These are phyloP conservation scores for Pythium pectinolyticum DNA, from an alignment of 352 stramenopile species.

Conservation along the genomic window DNA sequence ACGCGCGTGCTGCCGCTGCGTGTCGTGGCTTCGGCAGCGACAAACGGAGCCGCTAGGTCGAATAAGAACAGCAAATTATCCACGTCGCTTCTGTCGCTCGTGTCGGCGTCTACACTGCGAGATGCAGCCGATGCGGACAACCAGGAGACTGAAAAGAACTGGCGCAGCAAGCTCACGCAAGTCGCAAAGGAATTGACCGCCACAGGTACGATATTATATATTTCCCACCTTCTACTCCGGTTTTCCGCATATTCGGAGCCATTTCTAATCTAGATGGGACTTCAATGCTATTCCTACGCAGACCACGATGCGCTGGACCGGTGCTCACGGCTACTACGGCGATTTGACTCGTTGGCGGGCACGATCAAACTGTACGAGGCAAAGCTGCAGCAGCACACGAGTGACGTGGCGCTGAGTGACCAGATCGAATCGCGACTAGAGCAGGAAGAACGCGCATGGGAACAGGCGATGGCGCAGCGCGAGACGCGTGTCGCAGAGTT, in stretches of 20 bases:
- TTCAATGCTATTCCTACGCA: background rate
- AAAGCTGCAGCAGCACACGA: constrained; percentile 32
- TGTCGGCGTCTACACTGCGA: constrained; percentile 11
- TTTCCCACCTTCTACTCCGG: no score
- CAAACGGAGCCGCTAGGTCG: background rate
- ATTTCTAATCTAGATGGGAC: background rate
- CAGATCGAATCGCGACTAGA: constrained; percentile 58
- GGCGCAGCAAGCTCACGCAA: constrained; percentile 11
- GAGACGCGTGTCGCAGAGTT: constrained; percentile 47
- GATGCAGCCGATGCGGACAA: background rate
- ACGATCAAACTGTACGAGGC: constrained; percentile 39
- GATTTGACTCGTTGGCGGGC: constrained; percentile 45
- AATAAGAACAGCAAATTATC: background rate
- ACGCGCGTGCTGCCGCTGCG: constrained; percentile 7
- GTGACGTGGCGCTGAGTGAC: constrained; percentile 50
- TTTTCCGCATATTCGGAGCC: no score
- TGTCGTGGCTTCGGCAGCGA: background rate
- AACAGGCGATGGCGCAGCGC: constrained; percentile 53
- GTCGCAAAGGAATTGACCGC: constrained; percentile 14
- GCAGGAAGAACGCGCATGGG: constrained; percentile 56
- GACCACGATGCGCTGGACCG: constrained; percentile 12
- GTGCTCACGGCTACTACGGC: constrained; percentile 32
- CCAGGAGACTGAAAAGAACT: constrained; percentile 1
- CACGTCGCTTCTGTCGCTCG: constrained; percentile 21
- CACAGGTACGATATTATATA: background rate